Base-by-base conservation (phyloP, 2,329 filamentous ascomycete genomes). In the Rachicladosporium sp. region DNA sequence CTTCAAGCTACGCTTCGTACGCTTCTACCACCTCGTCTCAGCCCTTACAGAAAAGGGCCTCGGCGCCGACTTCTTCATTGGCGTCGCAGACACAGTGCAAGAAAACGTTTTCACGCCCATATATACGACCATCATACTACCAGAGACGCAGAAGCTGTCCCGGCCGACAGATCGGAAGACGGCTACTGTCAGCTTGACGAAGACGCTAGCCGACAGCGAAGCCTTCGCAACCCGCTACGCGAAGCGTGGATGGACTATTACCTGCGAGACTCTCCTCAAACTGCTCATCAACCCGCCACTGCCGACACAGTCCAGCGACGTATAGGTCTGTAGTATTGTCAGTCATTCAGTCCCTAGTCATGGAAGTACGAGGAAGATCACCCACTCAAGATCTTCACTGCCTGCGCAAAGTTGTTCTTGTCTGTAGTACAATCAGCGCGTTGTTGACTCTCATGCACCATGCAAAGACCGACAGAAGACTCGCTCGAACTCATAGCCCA, bases 21-120 rank as follows among this genome's bases (percentile, higher is more conserved):
- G 87, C 29, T 93, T 98, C 69, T 98, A 93, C 60, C 89, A 98
- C 61, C 78, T 95, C 46, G 74, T 96, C 40, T 85, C 84, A 23
- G 84, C 87, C 11, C 73, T 71, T 45, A 76, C 82, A 29, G 81
- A 91, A 46, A 76, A 77, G 49, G 86, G 87, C n/a, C 77, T 91
- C 42, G 91, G 89, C 35, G 76, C 87, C 6, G 91, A 98, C 62
- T 94, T 86, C 66, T 91, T 95, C 65, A 83, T 95, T 63, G 73
- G 73, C 48, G 74, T 86, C 46, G 79, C 84, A n/a, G 83, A 96
- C 56, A 70, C 77, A 46, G 72, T 96, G 23, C 88, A 95, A 60
- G 68, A 74, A 29, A 69, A 71, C 37, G 73, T 91, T 32, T 96
- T 95, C 61, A 79, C 78, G 11, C 80, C 80, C 23, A 75, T 98